Evolutionary conservation across 805 yeast species (phyloP), one percentile per base, ranked within the genome.

Genomic region (Pichia occidentalis): DNA sequence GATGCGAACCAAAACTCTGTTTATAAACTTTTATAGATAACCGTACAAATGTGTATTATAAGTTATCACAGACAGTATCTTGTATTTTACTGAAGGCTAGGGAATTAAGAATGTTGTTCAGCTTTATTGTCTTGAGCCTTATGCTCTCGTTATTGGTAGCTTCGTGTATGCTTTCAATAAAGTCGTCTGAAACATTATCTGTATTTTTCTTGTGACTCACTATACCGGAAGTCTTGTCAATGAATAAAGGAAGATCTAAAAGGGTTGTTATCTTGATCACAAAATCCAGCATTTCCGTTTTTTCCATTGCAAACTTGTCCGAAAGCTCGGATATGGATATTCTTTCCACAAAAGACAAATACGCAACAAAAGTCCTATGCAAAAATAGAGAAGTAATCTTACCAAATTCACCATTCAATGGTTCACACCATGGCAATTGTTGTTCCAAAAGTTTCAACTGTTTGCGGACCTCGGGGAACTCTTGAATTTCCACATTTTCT

Each of bases 341-440:
- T 9, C 32, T 31, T 14, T 29, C 14, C 22, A 57, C 42, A 12
- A 62, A 36, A 0, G 67, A 59, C 2, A 67, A 45, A 34, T 64
- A 67, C 4, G 55, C 46, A 4, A 53, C 31, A 35, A 57, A 57
- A 2, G 53, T 48, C 41, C 57, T 61, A 27, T 52, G 48, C 39
- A 63, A 48, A 17, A 64, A 36, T 3, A 48, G 42, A n/a, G 49
- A 19, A n/a, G 24, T 9, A 7, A 20, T 19, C 11, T 17, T 32
- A 2, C 29, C 13, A 24, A 28, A 37, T 28, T 24, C 8, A 5
- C 12, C 18, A 7, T 32, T 26, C 10, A 32, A 29, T 13, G 21
- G 24, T 2, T 10, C 22, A 23, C 31, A 28, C 41, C 41, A 37
- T 3, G 34, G 28, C 7, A 28, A 28, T 29, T 32, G 23, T 4